Percentiles rank a stretch among this genome's conserved stretches.
These are phyloP conservation scores for Lipomyces yamanashiensis DNA, from an alignment of 805 yeast genomes.

Conservation along the genomic window DNA sequence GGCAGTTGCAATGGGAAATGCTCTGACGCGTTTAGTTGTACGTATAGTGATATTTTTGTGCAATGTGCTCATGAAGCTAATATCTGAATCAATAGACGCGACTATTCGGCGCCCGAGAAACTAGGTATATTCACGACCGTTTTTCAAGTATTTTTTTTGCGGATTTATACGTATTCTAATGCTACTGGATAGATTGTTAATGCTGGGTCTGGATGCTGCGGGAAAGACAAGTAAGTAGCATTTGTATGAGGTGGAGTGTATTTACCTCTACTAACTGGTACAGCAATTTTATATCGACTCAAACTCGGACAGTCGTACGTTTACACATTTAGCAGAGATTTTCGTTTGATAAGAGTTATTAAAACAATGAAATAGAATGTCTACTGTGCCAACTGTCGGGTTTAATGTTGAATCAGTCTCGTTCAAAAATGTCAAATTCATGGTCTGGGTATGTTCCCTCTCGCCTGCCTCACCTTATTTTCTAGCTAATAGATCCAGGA, in stretches of 20 bases:
- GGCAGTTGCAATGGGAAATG: constrained; percentile 21
- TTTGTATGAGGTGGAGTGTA: neutral
- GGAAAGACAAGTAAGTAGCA: constrained; percentile 55
- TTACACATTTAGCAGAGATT: no score
- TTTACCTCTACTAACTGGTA: no score
- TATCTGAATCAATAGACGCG: constrained; percentile 15
- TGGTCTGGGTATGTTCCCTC: constrained; percentile 62
- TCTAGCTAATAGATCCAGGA: constrained; percentile 54
- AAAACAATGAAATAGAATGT: constrained; percentile 47
- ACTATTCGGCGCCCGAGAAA: constrained; percentile 27
- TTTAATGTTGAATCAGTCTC: constrained; percentile 88
- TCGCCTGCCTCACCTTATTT: neutral
- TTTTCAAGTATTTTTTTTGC: neutral
- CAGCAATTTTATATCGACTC: constrained; percentile 75
- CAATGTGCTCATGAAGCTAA: neutral
- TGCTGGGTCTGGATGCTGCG: constrained; percentile 92
- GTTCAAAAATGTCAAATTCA: constrained; percentile 77
- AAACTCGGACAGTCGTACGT: constrained; percentile 32
- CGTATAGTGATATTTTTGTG: neutral
- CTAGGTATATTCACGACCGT: constrained; percentile 14
- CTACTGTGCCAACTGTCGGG: constrained; percentile 71
- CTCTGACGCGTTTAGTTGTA: constrained; percentile 28
- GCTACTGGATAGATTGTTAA: constrained; percentile 57
- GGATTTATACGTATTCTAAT: neutral
- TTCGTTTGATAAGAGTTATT: neutral